A percentile compares a stretch with the other conserved stretches of the same genome.
Evolutionary conservation across 2,329 filamentous ascomycete species (phyloP).

Genomic region (Pyricularia sp.): DNA sequence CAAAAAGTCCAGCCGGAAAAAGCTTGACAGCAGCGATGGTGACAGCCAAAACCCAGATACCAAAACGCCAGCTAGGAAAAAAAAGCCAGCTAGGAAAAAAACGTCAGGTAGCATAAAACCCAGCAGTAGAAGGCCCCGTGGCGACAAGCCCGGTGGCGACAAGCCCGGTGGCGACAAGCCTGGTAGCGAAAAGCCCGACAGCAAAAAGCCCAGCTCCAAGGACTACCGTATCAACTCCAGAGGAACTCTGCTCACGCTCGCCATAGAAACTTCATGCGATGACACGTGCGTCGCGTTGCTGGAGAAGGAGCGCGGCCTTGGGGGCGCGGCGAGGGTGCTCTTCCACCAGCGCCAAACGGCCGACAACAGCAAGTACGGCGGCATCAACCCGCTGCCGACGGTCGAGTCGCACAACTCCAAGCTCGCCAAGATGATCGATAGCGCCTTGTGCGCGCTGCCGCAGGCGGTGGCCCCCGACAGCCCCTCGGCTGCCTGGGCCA

Average conservation of each 20-base stretch:
- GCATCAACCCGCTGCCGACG: conserved; percentile 63
- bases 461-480: neutral
- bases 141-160: no score
- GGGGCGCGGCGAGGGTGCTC: conserved; percentile 42
- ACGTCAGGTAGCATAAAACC: no score
- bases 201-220: neutral
- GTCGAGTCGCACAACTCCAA: conserved; percentile 61
- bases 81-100: no score
- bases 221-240: no score
- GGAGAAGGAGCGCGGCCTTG: conserved; percentile 31
- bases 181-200: neutral
- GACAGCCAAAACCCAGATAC: no score
- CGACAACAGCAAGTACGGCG: conserved; percentile 59
- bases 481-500: neutral
- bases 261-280: conserved; percentile 80
- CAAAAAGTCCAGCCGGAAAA: no score
- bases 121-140: no score
- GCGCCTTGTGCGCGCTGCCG: conserved; percentile 39
- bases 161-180: no score
- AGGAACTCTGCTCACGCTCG: conserved; percentile 35
- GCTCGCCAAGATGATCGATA: conserved; percentile 56
- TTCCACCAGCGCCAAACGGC: conserved; percentile 76
- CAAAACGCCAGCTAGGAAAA: no score
- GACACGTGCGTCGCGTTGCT: conserved; percentile 84
- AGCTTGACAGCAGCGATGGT: no score